Percentiles rank a stretch among this genome's conserved stretches.
These are phyloP conservation scores for Leishmania lainsoni DNA, from an alignment of 208 protist genomes.

Conservation along the genomic window DNA sequence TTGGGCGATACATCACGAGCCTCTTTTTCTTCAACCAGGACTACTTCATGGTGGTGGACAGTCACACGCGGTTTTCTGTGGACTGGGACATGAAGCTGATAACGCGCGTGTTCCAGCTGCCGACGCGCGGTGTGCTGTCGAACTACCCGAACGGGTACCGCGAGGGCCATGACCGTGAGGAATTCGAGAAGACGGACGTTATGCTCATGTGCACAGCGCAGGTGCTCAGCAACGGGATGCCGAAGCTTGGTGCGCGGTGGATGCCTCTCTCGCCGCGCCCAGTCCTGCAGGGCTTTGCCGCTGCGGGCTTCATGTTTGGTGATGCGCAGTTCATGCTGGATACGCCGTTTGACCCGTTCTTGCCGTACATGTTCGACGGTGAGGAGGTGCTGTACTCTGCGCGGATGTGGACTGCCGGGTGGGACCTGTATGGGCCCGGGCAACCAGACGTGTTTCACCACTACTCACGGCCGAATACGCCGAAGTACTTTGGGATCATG, in stretches of 20 bases:
- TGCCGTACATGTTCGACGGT: constrained; percentile 94
- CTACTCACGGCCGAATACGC: constrained; percentile 58
- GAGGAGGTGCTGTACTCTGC: constrained; percentile 90
- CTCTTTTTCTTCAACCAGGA: constrained; percentile 82
- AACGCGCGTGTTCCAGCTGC: constrained; percentile 54
- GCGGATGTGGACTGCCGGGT: constrained; percentile 89
- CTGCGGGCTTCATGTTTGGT: constrained; percentile 80
- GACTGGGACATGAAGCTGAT: constrained; percentile 85
- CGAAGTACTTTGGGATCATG: constrained; percentile 52
- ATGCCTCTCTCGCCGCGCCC: constrained; percentile 26
- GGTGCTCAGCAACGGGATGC: constrained; percentile 64
- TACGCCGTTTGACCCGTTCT: constrained; percentile 92
- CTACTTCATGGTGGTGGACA: constrained; percentile 90
- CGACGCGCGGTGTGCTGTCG: constrained; percentile 70
- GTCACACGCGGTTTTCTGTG: constrained; percentile 75
- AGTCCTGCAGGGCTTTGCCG: constrained; percentile 65
- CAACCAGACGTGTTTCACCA: constrained; percentile 82
- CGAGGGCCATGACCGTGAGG: constrained; percentile 41
- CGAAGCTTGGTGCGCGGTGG: constrained; percentile 66
- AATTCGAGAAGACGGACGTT: constrained; percentile 42
- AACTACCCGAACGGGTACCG: constrained; percentile 84
- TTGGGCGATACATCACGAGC: constrained; percentile 76
- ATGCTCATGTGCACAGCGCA: constrained; percentile 80
- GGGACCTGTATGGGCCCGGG: constrained; percentile 81
- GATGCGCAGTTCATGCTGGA: constrained; percentile 74